Evolutionary conservation across 306 rosid genomes (phyloP), one percentile per base, ranked within the genome.

Genomic region (Heteromeles arbutifolia): DNA sequence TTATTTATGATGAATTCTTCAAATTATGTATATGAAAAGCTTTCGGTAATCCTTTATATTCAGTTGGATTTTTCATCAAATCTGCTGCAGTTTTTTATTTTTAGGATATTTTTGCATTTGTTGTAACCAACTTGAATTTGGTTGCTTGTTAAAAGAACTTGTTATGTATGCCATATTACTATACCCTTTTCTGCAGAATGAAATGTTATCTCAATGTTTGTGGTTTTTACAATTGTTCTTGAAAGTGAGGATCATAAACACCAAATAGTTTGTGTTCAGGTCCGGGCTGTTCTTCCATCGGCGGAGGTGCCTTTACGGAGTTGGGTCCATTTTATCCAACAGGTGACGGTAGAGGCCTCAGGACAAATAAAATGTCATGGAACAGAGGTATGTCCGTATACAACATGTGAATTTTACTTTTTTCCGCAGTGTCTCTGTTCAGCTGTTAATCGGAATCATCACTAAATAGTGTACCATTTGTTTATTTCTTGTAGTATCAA

Each of bases 291-390:
- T 57, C 26, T 28, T 57, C 63, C 26, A 10, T 57, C 5, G 25
- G 6, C 14, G 29, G 63, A 57, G 63, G 63, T 57, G 29, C 25
- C 63, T 57, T 57, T 11, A 93, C 98, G 58, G 97, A 93, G 77
- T 68, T 93, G 80, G 98, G 98, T 32, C 97, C 98, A 5, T 93
- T 93, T 80, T 93, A 82, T 85, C 98, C 97, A 0, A 80, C 3
- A 21, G 93, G 97, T 29, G 79, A 91, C 68, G 98, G 91, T 34
- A 88, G 93, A 21, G 86, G 96, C 71, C 91, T 93, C 26, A 75
- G 88, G 54, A 86, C 22, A 81, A 93, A 93, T 76, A 72, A 85
- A n/a, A 83, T 79, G 90, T 85, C 98, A n/a, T 93, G 98, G 97
- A 88, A 88, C 73, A 90, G 52, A 87, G 98, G 97, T 91, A 72